These are phyloP conservation scores for Sugiyamaella novakii DNA, from an alignment of 1,139 yeast species.

Conservation along the genomic window DNA sequence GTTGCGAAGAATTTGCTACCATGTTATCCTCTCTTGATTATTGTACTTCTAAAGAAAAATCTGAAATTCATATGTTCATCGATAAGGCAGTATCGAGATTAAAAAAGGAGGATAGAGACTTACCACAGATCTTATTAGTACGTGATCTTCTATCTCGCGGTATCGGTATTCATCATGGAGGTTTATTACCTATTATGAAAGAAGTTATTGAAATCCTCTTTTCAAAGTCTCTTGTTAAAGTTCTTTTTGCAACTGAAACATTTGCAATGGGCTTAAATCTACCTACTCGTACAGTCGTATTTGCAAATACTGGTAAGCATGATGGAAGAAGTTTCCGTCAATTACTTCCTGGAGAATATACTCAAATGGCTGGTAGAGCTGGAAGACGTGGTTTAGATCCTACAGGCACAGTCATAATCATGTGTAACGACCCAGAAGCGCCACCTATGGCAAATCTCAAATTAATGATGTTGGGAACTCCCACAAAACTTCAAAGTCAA, in stretches of 20 bases:
- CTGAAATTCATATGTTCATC: constrained; percentile 90
- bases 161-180: constrained; percentile 97
- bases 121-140: constrained; percentile 85
- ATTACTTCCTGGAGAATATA: constrained; percentile 91
- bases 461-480: constrained; percentile 80
- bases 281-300: constrained; percentile 96
- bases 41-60: constrained; percentile 78
- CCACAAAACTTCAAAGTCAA: constrained; percentile 87
- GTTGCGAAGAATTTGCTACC: constrained; percentile 91
- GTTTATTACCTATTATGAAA: constrained; percentile 89
- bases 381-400: constrained; percentile 96
- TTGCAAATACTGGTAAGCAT: constrained; percentile 80
- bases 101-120: constrained; percentile 86
- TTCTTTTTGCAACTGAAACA: constrained; percentile 95
- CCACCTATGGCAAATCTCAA: constrained; percentile 58
- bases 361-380: constrained; percentile 99
- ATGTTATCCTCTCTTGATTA: constrained; percentile 74
- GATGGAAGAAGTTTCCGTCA: constrained; percentile 85
- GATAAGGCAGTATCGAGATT: constrained; percentile 86
- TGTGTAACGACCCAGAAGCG: constrained; percentile 74
- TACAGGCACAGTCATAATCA: constrained; percentile 93
- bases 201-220: constrained; percentile 93
- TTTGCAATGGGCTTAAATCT: constrained; percentile 97
- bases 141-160: constrained; percentile 86
- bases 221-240: constrained; percentile 82